phyloP scores from a whole-genome alignment of 768 basidiomycete species.

The Mycena vulgaris region DNA sequence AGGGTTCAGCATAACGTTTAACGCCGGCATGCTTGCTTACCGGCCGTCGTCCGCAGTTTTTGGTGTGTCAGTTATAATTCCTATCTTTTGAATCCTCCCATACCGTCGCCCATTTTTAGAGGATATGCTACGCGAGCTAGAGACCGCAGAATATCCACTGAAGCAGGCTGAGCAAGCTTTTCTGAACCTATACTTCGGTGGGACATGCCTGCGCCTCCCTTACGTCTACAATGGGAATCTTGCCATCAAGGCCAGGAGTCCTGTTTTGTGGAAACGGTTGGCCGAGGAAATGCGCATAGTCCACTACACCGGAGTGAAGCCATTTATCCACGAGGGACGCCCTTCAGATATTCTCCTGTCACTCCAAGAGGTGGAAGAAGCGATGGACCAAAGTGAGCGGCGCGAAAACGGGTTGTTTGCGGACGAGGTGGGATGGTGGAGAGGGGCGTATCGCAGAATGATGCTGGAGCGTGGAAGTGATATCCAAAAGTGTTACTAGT shows the following conservation, averaged over 20 bases:
- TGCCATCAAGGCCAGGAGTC: too few relatives aligned
- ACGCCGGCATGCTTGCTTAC: slow-evolving; percentile 54
- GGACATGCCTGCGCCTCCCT: slow-evolving; percentile 49
- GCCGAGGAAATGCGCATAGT: slow-evolving; percentile 48
- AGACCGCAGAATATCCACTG: slow-evolving; percentile 55
- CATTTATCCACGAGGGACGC: not conserved
- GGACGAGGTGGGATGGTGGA: slow-evolving; percentile 49
- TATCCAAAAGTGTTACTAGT: too few relatives aligned
- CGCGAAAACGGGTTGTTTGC: slow-evolving; percentile 39
- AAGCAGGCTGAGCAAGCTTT: slow-evolving; percentile 62
- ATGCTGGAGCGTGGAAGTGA: too few relatives aligned
- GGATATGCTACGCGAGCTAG: slow-evolving; percentile 54
- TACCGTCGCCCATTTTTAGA: not conserved
- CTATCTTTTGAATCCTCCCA: not conserved
- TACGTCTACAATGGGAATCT: too few relatives aligned
- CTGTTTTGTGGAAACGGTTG: slow-evolving; percentile 48
- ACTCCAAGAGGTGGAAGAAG: slow-evolving; percentile 41
- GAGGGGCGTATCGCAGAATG: slow-evolving; percentile 46
- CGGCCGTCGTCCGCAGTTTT: slow-evolving; percentile 49
- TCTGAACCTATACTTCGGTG: slow-evolving; percentile 54
- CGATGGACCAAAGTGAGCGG: slow-evolving; percentile 32
- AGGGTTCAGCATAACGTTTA: slow-evolving; percentile 49
- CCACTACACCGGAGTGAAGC: slow-evolving; percentile 50
- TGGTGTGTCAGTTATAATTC: not conserved
- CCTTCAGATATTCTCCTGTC: slow-evolving; percentile 32